phyloP scores from a whole-genome alignment of 257 asterid genomes.

The Hygrophila difformis region DNA sequence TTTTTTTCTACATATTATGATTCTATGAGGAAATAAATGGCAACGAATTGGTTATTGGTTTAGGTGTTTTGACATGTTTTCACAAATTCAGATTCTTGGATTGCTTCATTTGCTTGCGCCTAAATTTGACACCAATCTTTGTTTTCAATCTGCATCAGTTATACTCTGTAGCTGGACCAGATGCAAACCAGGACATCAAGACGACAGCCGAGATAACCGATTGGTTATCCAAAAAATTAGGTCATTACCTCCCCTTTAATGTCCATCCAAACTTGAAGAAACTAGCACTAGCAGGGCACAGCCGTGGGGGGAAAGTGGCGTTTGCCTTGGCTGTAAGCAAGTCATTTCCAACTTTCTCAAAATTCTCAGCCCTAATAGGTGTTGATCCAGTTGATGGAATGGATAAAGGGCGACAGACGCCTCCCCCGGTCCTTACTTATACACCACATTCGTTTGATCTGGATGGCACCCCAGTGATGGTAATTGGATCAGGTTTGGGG shows the following conservation, averaged over 20 bases:
- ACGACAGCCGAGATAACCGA: conserved; percentile 43
- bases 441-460: conserved; percentile 53
- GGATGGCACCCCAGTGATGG: conserved; percentile 38
- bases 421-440: conserved; percentile 68
- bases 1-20: too few species aligned
- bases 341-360: conserved; percentile 17
- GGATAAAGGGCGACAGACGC: conserved; percentile 59
- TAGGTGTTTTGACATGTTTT: too few species aligned
- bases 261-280: conserved; percentile 45
- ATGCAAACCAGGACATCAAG: conserved; percentile 56
- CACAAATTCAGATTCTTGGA: too few species aligned
- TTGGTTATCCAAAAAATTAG: conserved; percentile 53
- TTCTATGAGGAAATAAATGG: too few species aligned
- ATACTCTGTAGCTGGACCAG: conserved; percentile 56
- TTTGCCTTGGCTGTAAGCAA: conserved; percentile 46
- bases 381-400: conserved; percentile 83
- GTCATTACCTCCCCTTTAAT: conserved; percentile 42
- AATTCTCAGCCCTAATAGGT: conserved; percentile 72
- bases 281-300: conserved; percentile 71
- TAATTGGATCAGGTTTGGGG: conserved; percentile 74
- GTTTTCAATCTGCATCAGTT: conserved; percentile 32
- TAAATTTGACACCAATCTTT: too few species aligned
- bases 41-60: too few species aligned
- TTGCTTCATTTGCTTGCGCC: too few species aligned
- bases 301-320: conserved; percentile 86